These are phyloP conservation scores for Arthrobotrys iridis DNA, from an alignment of 2,329 filamentous ascomycete species.

Conservation along the genomic window DNA sequence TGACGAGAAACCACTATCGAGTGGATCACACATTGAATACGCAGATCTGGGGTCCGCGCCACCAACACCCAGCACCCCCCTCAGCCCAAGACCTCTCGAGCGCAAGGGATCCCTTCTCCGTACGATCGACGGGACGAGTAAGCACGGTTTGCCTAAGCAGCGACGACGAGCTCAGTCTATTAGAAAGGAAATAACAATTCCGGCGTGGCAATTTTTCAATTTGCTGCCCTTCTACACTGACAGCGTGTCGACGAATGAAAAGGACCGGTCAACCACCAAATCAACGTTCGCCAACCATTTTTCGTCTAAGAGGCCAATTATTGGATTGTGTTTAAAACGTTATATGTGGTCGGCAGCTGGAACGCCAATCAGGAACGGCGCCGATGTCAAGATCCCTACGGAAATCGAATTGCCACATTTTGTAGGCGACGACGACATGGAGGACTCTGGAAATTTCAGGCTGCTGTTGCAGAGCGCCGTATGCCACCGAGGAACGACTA, in stretches of 20 bases:
- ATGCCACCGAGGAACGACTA: slow-evolving; percentile 85
- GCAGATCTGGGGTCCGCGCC: slow-evolving; percentile 61
- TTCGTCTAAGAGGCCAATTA: slow-evolving; percentile 79
- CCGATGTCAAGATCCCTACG: slow-evolving; percentile 89
- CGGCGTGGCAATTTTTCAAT: slow-evolving; percentile 97
- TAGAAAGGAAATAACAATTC: slow-evolving; percentile 87
- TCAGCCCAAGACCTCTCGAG: slow-evolving; percentile 53
- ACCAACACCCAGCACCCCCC: slow-evolving; percentile 56
- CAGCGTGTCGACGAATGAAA: slow-evolving; percentile 35
- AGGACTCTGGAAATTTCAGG: slow-evolving; percentile 83
- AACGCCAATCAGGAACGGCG: slow-evolving; percentile 76
- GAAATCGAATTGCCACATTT: slow-evolving; percentile 87
- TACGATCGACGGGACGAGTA: slow-evolving; percentile 61
- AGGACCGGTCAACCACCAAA: slow-evolving; percentile 54
- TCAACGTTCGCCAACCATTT: slow-evolving; percentile 79
- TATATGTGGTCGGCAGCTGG: slow-evolving; percentile 80
- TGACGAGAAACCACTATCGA: slow-evolving; percentile 59
- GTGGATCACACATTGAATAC: slow-evolving; percentile 62
- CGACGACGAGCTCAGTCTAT: slow-evolving; percentile 64
- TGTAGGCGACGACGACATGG: slow-evolving; percentile 79
- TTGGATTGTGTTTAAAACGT: slow-evolving; percentile 91
- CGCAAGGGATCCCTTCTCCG: slow-evolving; percentile 53
- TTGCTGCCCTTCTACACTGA: slow-evolving; percentile 63
- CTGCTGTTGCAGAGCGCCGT: slow-evolving; percentile 89
- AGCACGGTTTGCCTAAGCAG: slow-evolving; percentile 62